A percentile compares a stretch with the other conserved stretches of the same genome.
These are phyloP conservation scores for Penicillium herquei DNA, from an alignment of 495 filamentous ascomycete species.

Conservation along the genomic window DNA sequence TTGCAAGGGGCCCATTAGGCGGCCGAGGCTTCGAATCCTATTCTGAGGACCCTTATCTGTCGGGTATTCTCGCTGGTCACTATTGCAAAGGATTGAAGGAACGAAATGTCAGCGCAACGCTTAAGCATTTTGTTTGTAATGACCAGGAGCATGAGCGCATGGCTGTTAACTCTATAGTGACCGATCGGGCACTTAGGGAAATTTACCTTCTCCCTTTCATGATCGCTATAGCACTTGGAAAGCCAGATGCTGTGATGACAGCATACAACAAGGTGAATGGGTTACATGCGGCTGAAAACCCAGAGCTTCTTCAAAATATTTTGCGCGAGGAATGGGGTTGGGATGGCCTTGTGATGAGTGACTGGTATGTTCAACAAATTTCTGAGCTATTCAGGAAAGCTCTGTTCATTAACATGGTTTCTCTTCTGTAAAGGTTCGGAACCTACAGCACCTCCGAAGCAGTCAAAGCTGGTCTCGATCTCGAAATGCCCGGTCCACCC, in stretches of 20 bases:
- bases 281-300: constrained; percentile 62
- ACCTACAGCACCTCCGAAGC: constrained; percentile 62
- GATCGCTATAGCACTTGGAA: constrained; percentile 56
- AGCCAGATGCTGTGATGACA: constrained; percentile 67
- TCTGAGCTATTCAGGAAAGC: background rate
- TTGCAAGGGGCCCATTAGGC: constrained; percentile 56
- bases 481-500: constrained; percentile 70
- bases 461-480: constrained; percentile 61
- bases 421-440: constrained; percentile 39
- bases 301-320: constrained; percentile 54
- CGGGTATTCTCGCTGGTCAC: constrained; percentile 58
- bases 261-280: constrained; percentile 76
- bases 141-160: constrained; percentile 73
- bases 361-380: constrained; percentile 54
- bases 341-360: constrained; percentile 67
- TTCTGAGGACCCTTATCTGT: constrained; percentile 68
- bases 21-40: constrained; percentile 72
- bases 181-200: constrained; percentile 73
- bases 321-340: constrained; percentile 69
- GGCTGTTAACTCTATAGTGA: constrained; percentile 63
- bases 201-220: constrained; percentile 75
- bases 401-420: background rate
- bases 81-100: constrained; percentile 63
- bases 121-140: constrained; percentile 79
- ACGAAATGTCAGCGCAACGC: constrained; percentile 57